A percentile compares a stretch with the other conserved stretches of the same genome.
These are phyloP conservation scores for Populus alba DNA, from an alignment of 345 rosid species.

Conservation along the genomic window DNA sequence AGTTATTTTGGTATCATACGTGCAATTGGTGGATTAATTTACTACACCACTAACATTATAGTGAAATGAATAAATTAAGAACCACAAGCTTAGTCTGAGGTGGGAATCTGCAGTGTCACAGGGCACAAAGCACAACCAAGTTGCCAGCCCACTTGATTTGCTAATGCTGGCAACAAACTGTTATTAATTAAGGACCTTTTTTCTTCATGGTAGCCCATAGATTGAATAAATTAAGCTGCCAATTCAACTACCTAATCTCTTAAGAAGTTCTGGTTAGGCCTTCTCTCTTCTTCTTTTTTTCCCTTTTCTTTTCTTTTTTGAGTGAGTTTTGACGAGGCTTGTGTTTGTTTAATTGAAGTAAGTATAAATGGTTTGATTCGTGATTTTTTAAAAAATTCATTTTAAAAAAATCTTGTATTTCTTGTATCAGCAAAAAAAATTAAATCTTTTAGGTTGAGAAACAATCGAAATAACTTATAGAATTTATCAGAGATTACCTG, in stretches of 20 bases:
- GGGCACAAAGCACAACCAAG: neutral
- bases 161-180: neutral
- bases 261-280: neutral
- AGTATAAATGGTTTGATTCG: too few relatives aligned
- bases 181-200: neutral
- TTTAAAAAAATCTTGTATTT: too few relatives aligned
- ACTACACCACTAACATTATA: neutral
- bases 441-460: too few relatives aligned
- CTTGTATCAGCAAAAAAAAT: too few relatives aligned
- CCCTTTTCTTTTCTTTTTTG: too few relatives aligned
- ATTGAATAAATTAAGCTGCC: neutral
- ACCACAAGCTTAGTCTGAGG: neutral
- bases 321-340: too few relatives aligned
- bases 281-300: too few relatives aligned
- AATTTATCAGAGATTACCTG: too few relatives aligned
- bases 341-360: too few relatives aligned
- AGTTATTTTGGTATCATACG: too few relatives aligned
- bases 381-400: too few relatives aligned
- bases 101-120: conserved; percentile 1
- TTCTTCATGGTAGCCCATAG: neutral
- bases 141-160: neutral
- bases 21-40: neutral
- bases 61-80: neutral
- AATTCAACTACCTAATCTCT: neutral
- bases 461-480: too few relatives aligned